Percentiles rank a stretch among this genome's conserved stretches.
These are phyloP conservation scores for Mentha longifolia DNA, from an alignment of 257 asterid species.

Conservation along the genomic window DNA sequence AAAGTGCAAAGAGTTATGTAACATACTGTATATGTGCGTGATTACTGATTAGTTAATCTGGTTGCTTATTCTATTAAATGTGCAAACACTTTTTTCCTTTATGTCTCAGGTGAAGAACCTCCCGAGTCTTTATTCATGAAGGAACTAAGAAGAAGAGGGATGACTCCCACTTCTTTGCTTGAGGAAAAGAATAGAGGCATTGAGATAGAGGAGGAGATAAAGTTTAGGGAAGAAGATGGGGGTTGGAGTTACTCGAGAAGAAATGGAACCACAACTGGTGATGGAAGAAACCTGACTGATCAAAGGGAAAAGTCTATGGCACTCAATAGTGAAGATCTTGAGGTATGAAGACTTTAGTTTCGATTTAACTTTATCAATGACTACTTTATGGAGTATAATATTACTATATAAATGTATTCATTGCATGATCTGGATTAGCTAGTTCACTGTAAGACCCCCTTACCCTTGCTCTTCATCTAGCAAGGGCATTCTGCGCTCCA, in stretches of 20 bases:
- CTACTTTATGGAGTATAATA: neutral
- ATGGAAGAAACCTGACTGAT: constrained; percentile 54
- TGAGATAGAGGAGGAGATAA: constrained; percentile 53
- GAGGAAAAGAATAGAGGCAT: constrained; percentile 68
- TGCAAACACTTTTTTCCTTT: neutral
- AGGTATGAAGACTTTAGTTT: constrained; percentile 53
- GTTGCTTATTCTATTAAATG: constrained; percentile 21
- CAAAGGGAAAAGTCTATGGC: constrained; percentile 89
- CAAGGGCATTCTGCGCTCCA: neutral
- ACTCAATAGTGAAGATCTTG: constrained; percentile 95
- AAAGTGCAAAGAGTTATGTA: neutral
- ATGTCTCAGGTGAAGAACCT: constrained; percentile 84
- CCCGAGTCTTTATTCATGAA: constrained; percentile 92
- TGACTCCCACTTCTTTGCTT: constrained; percentile 85
- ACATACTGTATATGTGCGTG: neutral
- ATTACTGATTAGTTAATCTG: constrained; percentile 3
- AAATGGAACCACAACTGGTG: constrained; percentile 60
- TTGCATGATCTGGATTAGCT: neutral
- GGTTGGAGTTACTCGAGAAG: constrained; percentile 69
- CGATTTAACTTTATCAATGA: neutral
- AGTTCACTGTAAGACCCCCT: neutral
- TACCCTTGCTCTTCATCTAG: neutral
- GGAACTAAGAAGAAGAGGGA: constrained; percentile 86
- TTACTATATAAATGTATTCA: neutral
- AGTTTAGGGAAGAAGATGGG: constrained; percentile 80